phyloP scores from a whole-genome alignment of 1,139 yeast genomes.

The Komagataea norvegica region DNA sequence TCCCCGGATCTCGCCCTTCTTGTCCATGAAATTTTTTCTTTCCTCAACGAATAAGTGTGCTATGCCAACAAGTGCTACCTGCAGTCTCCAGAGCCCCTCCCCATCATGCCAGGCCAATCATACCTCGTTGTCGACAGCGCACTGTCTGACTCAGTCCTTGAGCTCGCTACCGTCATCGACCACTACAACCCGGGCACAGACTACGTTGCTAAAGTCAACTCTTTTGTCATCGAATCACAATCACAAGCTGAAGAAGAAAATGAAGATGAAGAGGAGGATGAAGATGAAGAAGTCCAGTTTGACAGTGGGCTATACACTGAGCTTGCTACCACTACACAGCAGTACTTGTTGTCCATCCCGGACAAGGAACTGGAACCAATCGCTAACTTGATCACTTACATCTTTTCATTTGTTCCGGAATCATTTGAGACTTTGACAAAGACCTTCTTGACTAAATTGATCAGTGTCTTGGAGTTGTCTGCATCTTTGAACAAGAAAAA shows the following conservation, averaged over 20 bases:
- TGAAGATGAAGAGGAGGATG: conserved; percentile 12
- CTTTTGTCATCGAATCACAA: conserved; percentile 8
- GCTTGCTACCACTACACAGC: conserved; percentile 7
- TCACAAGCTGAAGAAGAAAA: conserved; percentile 6
- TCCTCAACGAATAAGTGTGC: too few relatives aligned
- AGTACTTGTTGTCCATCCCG: conserved; percentile 10
- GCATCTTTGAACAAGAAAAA: conserved; percentile 12
- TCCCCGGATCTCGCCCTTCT: too few relatives aligned
- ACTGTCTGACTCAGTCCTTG: conserved; percentile 14
- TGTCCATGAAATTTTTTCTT: too few relatives aligned
- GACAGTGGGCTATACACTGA: conserved; percentile 11
- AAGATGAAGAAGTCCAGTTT: conserved; percentile 11
- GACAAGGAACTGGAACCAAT: conserved; percentile 18
- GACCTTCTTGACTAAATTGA: conserved; percentile 7
- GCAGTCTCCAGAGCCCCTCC: too few relatives aligned
- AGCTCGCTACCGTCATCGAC: conserved; percentile 16
- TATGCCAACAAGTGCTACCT: too few relatives aligned
- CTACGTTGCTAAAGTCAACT: conserved; percentile 9
- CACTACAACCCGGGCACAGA: conserved; percentile 13
- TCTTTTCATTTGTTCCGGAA: conserved; percentile 12
- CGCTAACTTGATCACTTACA: conserved; percentile 13
- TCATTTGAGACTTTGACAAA: conserved; percentile 8
- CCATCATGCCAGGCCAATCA: conserved; percentile 17
- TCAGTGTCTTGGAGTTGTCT: conserved; percentile 3
- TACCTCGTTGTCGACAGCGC: conserved; percentile 18